Evolutionary conservation across 2,329 filamentous ascomycete genomes (phyloP).

Genomic region (Chaetomium globosum): DNA sequence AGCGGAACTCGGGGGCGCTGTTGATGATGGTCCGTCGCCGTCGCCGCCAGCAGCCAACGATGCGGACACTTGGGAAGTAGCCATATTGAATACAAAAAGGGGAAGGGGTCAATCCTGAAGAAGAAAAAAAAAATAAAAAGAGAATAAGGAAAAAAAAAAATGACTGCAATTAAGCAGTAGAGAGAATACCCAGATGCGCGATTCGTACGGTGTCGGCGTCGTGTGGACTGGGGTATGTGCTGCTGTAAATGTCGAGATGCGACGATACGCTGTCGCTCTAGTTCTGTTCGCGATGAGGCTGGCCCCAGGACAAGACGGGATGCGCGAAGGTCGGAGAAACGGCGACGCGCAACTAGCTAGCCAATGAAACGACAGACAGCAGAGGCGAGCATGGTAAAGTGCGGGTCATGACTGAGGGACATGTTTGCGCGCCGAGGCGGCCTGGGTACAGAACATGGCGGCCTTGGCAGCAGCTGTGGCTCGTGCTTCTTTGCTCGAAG

Average conservation of each 20-base stretch:
- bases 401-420: not conserved
- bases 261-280: constrained; percentile 11
- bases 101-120: constrained; percentile 1
- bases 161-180: constrained; percentile 1
- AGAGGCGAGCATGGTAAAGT: not conserved
- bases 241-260: constrained; percentile 10
- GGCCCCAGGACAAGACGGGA: constrained; percentile 1
- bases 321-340: constrained; percentile 30
- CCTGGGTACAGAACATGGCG: not conserved
- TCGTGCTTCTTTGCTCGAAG: constrained; percentile 1
- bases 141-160: not conserved
- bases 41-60: constrained; percentile 35
- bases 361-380: constrained; percentile 23
- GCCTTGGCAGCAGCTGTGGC: constrained; percentile 10
- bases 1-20: constrained; percentile 22
- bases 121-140: not conserved
- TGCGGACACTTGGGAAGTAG: constrained; percentile 47
- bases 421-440: not conserved
- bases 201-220: constrained; percentile 7
- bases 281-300: constrained; percentile 25
- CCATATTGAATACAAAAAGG: constrained; percentile 43
- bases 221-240: not conserved
- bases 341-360: constrained; percentile 30
- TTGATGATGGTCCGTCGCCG: constrained; percentile 27
- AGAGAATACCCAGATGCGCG: constrained; percentile 7